These are phyloP conservation scores for Fraxinus anomala DNA, from an alignment of 257 asterid genomes.

Conservation along the genomic window DNA sequence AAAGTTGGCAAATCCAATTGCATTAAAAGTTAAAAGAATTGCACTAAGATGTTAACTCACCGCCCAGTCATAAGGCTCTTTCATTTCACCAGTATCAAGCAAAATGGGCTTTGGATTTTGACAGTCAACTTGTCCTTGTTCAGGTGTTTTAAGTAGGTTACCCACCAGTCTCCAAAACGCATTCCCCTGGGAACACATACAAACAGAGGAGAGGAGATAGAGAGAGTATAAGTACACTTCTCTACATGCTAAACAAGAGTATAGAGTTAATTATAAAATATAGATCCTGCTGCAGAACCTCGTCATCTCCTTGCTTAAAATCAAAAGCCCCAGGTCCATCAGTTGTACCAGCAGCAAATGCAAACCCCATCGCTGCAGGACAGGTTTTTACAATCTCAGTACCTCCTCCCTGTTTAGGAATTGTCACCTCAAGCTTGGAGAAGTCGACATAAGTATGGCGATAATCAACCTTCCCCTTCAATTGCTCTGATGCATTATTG, in stretches of 20 bases:
- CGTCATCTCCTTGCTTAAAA: slow-evolving; percentile 91
- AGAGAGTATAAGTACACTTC: slow-evolving; percentile 15
- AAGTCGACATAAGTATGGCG: slow-evolving; percentile 80
- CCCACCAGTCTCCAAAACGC: slow-evolving; percentile 92
- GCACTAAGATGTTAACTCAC: slow-evolving; percentile 56
- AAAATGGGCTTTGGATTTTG: slow-evolving; percentile 92
- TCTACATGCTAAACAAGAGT: slow-evolving; percentile 15
- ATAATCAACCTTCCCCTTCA: slow-evolving; percentile 77
- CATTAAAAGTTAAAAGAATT: slow-evolving; percentile 7
- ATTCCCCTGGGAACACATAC: slow-evolving; percentile 62
- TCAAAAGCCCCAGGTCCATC: slow-evolving; percentile 99
- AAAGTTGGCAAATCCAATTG: not conserved
- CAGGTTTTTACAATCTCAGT: slow-evolving; percentile 70
- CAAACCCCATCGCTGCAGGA: slow-evolving; percentile 99
- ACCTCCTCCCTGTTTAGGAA: slow-evolving; percentile 60
- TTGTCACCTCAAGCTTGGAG: slow-evolving; percentile 73
- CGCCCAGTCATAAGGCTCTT: slow-evolving; percentile 94
- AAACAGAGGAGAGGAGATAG: not conserved
- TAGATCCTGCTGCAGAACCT: slow-evolving; percentile 43
- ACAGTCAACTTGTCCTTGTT: slow-evolving; percentile 73
- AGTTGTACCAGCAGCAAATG: slow-evolving; percentile 99
- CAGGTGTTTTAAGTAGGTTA: slow-evolving; percentile 74
- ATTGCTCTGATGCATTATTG: slow-evolving; percentile 65
- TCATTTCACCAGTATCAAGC: slow-evolving; percentile 99
- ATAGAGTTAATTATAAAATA: slow-evolving; percentile 11